Evolutionary conservation across 371 early-diverging fungal species (phyloP).

Genomic region (Syncephalastrum sp.): DNA sequence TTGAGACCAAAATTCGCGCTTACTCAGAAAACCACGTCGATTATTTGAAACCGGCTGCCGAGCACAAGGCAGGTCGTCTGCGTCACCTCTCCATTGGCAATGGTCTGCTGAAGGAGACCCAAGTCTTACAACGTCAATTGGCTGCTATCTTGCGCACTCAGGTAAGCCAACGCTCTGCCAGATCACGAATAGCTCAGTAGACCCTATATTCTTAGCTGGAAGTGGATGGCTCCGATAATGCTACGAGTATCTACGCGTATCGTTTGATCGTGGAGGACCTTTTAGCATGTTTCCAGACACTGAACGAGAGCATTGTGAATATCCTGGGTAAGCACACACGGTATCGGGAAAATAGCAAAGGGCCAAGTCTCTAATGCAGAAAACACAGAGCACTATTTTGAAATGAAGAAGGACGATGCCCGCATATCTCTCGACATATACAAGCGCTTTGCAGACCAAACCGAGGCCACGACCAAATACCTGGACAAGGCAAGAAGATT

Average conservation of each 20-base stretch:
- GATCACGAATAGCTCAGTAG: not conserved
- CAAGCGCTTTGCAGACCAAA: constrained; percentile 85
- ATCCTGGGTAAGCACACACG: constrained; percentile 64
- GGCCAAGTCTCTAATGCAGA: not conserved
- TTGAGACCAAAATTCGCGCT: constrained; percentile 76
- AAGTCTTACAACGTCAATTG: constrained; percentile 80
- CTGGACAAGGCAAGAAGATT: constrained; percentile 77
- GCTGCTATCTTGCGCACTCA: constrained; percentile 74
- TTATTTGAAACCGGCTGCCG: constrained; percentile 52
- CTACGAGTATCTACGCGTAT: constrained; percentile 84
- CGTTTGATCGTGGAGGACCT: constrained; percentile 84
- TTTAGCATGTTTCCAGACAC: constrained; percentile 79
- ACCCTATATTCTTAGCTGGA: constrained; percentile 28
- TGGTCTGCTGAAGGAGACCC: constrained; percentile 75
- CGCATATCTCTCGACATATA: constrained; percentile 83
- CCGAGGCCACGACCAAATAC: constrained; percentile 75
- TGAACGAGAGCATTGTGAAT: constrained; percentile 92
- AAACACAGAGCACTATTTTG: constrained; percentile 76
- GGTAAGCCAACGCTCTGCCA: constrained; percentile 37
- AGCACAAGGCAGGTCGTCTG: constrained; percentile 48
- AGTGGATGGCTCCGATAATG: constrained; percentile 85
- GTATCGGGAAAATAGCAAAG: not conserved
- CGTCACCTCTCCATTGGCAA: constrained; percentile 60
- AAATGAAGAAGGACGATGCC: constrained; percentile 83
- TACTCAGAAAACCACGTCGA: constrained; percentile 78